Base-by-base conservation (phyloP, 2,329 filamentous ascomycete species). In the Aspergillus ibericus region DNA sequence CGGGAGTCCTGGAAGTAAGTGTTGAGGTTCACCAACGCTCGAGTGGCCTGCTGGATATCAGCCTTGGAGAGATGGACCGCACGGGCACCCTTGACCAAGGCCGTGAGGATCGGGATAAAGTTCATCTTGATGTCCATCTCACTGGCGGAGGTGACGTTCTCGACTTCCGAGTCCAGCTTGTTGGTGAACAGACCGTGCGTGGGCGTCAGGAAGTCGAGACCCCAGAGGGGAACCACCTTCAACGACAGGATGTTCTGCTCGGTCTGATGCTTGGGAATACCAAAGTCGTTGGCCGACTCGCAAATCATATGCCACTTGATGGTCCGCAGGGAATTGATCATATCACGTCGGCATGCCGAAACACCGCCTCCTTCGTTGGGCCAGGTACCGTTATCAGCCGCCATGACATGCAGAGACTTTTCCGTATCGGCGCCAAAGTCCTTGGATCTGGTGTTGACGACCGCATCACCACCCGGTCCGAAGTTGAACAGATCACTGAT, bases 251-350 rank as follows among this genome's bases (percentile, higher is more conserved):
- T 77, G 57, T 83, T 84, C 63, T 78, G 77, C 69, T 84, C 82
- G 0, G 82, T 81, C 67, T 84, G 82, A 68, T 83, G 82, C 16
- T 82, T 79, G 5, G 82, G 82, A 18, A 83, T 76, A 29, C 82
- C 82, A 60, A 79, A 84, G 59, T 84, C 82, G 63, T 83, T 83
- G 8, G 82, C 82, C 5, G 80, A 80, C 70, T 84, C 82, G 50
- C 80, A 81, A 44, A 84, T 72, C 63, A 83, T 82, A 63, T 84
- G 81, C 73, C 82, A 83, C 56, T 81, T 79, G 62, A 84, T 82
- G 0, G 80, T 82, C 44, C 75, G 74, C 60, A 83, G 78, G 13
- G 79, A 80, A 63, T 84, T 82, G 67, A 84, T 81, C 67, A 84
- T 76, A 65, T 84, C 82, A 44, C 82, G 76, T 40, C 82, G 75